phyloP scores from a whole-genome alignment of 352 stramenopile species.

The Elongisporangium senticosum region DNA sequence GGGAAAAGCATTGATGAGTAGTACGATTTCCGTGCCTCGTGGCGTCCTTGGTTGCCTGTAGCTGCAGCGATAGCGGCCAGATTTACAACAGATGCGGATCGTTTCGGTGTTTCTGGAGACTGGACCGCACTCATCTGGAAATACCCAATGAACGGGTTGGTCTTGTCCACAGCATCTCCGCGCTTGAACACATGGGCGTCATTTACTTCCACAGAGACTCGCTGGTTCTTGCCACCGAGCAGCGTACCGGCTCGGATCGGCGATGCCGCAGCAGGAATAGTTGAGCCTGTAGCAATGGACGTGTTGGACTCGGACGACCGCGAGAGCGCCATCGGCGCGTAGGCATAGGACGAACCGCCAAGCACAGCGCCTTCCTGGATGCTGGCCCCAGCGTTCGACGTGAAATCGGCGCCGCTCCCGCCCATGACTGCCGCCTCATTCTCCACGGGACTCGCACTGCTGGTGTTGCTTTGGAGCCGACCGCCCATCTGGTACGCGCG shows the following conservation, averaged over 20 bases:
- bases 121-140: slow-evolving; percentile 47
- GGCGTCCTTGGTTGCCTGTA: neutral
- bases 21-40: neutral
- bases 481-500: slow-evolving; percentile 55
- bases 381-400: neutral
- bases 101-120: neutral
- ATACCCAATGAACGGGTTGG: slow-evolving; percentile 84
- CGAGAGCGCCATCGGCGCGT: slow-evolving; percentile 19
- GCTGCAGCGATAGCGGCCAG: neutral
- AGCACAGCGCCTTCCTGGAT: neutral
- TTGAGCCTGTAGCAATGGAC: neutral
- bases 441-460: neutral
- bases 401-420: neutral
- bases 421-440: slow-evolving; percentile 6
- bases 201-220: slow-evolving; percentile 6
- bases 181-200: slow-evolving; percentile 32
- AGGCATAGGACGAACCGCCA: neutral
- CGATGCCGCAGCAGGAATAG: no score
- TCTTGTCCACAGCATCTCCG: slow-evolving; percentile 70
- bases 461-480: slow-evolving; percentile 11
- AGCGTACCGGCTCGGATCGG: neutral
- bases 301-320: neutral
- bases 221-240: neutral
- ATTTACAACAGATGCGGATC: slow-evolving; percentile 3
- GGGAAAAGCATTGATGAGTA: neutral